Evolutionary conservation across 495 filamentous ascomycete species (phyloP), one percentile per base, ranked within the genome.

Genomic region (Letharia lupina): DNA sequence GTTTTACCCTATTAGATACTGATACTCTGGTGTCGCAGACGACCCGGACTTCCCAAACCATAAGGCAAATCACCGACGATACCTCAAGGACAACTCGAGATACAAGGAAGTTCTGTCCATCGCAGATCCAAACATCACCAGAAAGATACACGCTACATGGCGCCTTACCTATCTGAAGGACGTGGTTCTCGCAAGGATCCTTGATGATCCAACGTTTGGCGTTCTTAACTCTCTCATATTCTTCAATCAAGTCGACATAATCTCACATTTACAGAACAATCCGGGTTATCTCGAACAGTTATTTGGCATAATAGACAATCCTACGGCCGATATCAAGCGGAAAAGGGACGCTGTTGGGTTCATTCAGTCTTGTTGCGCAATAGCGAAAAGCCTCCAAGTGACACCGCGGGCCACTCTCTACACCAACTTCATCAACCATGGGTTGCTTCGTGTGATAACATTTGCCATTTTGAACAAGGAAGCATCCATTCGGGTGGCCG

Each of bases 21-120:
- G 35, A 67, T 52, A 18, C 10, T 52, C 61, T 69, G 40, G 68
- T 62, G 16, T 57, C 20, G 44, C 70, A 90, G 87, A 97, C 77
- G 94, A 98, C 70, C 94, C 95, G 12, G 94, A 98, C 75, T 98
- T 98, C 69, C 94, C 94, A n/a, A 92, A 86, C 50, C 94, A 98
- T 79, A 97, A 96, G 75, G 94, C 94, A 20, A 98, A 98, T 73
- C 94, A 98, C 73, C 86, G 94, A 41, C 91, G 92, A 75, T 98
- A 95, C 77, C 82, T 98, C 65, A 86, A 86, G 67, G 91, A 93
- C 74, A 85, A 91, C 68, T 90, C 91, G 9, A 86, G 89, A 69
- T 98, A 91, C 75, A 98, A 96, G 76, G 94, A 98, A 79, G 95
- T 98, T 33, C 92, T 98, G 13, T 89, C 83, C 54, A 96, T 98